Conservation (phyloP, 2,329 filamentous ascomycete genomes). For the Neoarthrinium moseri region DNA sequence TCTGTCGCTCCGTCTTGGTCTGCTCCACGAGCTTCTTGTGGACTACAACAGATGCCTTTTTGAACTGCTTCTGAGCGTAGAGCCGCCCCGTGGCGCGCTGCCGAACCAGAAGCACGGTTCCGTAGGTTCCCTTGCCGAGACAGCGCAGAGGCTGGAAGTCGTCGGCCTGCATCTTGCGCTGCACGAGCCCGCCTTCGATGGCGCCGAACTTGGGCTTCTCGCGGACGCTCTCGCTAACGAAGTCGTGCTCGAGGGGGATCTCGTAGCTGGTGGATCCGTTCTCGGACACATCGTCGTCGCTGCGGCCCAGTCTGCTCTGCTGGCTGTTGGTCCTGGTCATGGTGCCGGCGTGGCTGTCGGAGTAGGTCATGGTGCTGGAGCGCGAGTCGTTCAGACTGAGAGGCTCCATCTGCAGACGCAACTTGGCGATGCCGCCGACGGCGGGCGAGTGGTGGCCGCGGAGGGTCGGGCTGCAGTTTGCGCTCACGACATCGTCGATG, state of each 20-base stretch:
- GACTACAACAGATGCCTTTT: conserved; percentile 91
- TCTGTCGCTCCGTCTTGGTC: conserved; percentile 93
- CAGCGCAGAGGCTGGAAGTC: conserved; percentile 92
- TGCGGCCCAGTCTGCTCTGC: conserved; percentile 54
- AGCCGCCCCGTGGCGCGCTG: conserved; percentile 83
- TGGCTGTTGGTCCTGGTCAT: conserved; percentile 56
- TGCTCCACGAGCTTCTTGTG: conserved; percentile 96
- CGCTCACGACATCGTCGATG: conserved; percentile 58
- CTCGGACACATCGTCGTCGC: conserved; percentile 69
- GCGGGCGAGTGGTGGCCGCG: conserved; percentile 52
- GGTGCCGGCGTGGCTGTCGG: conserved; percentile 44
- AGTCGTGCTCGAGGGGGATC: conserved; percentile 80
- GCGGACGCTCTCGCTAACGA: conserved; percentile 66
- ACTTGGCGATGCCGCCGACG: conserved; percentile 74
- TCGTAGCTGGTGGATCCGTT: conserved; percentile 74
- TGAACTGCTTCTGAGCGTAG: conserved; percentile 98
- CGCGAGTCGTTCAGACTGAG: conserved; percentile 63
- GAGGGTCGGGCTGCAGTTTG: conserved; percentile 62
- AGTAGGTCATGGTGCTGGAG: conserved; percentile 55
- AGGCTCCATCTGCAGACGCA: conserved; percentile 79
- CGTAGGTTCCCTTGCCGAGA: conserved; percentile 93
- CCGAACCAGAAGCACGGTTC: conserved; percentile 90
- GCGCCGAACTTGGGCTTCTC: conserved; percentile 34
- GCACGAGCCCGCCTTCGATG: conserved; percentile 53
- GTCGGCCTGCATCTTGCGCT: conserved; percentile 82